Percentiles rank a stretch among this genome's conserved stretches.
phyloP scores from a whole-genome alignment of 2,329 filamentous ascomycete species.

The Penicillium sp. region DNA sequence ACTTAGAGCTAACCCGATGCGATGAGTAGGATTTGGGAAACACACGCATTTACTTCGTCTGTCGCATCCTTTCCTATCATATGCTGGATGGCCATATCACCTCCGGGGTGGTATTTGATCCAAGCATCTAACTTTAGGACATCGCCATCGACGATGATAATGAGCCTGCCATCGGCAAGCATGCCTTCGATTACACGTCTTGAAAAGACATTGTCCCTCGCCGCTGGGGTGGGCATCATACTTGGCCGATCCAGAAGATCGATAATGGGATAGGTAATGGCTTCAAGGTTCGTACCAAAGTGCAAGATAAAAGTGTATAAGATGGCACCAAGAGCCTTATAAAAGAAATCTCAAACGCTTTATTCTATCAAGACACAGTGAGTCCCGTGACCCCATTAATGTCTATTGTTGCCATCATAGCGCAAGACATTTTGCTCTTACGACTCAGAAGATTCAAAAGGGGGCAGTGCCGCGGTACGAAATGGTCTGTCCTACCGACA shows the following conservation, averaged over 20 bases:
- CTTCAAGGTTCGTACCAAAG: not conserved
- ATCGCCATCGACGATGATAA: slow-evolving; percentile 74
- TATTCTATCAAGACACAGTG: not conserved
- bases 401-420: slow-evolving; percentile 8
- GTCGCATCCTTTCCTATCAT: slow-evolving; percentile 92
- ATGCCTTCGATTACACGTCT: slow-evolving; percentile 63
- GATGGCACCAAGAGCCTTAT: not conserved
- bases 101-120: slow-evolving; percentile 85
- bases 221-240: slow-evolving; percentile 1
- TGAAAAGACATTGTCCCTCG: slow-evolving; percentile 19
- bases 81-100: slow-evolving; percentile 79
- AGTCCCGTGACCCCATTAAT: slow-evolving; percentile 4
- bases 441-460: slow-evolving; percentile 8
- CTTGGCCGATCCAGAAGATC: not conserved
- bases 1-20: no score
- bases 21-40: slow-evolving; percentile 17
- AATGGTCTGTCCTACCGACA: slow-evolving; percentile 7
- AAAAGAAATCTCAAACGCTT: not conserved
- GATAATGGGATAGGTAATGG: not conserved
- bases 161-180: slow-evolving; percentile 71
- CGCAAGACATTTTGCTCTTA: slow-evolving; percentile 7
- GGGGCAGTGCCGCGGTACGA: slow-evolving; percentile 21
- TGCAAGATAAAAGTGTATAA: not conserved
- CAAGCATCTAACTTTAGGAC: slow-evolving; percentile 84
- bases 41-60: slow-evolving; percentile 82